A percentile compares a stretch with the other conserved stretches of the same genome.
Conservation (phyloP, 1,139 yeast species). For the Blastobotrys ciferrii region DNA sequence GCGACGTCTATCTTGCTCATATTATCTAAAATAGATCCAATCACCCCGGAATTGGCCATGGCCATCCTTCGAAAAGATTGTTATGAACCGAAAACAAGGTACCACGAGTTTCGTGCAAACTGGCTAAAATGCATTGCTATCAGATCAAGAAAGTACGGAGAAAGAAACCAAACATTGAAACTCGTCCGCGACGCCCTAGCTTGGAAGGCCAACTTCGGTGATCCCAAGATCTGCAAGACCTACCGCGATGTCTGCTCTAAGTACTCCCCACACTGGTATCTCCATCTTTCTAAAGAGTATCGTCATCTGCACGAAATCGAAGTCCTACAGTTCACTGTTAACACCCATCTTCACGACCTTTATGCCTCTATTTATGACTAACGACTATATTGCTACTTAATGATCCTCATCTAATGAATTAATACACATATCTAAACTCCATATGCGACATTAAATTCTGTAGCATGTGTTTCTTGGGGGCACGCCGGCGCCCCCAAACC, state of each 20-base stretch:
- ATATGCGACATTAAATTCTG: too few relatives aligned
- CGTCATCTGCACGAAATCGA: slow-evolving; percentile 1
- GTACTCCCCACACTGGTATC: slow-evolving; percentile 4
- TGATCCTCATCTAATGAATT: neutral
- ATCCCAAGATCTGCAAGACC: neutral
- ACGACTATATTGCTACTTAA: neutral
- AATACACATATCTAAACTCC: neutral
- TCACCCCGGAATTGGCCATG: neutral
- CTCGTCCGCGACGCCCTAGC: slow-evolving; percentile 1
- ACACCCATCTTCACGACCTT: neutral
- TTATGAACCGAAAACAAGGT: neutral
- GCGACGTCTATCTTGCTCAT: neutral
- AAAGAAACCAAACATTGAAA: neutral
- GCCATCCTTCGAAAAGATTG: neutral
- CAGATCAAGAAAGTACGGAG: neutral
- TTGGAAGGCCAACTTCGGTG: slow-evolving; percentile 4
- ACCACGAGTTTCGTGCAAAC: neutral
- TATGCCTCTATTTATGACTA: neutral
- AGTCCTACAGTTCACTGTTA: neutral
- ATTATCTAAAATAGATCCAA: neutral
- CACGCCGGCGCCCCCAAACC: too few relatives aligned
- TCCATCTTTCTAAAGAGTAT: slow-evolving; percentile 2
- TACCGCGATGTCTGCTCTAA: neutral
- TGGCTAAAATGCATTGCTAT: slow-evolving; percentile 3
- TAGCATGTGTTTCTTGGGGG: too few relatives aligned